Evolutionary conservation across 1,284 basidiomycete genomes (phyloP), one percentile per base, ranked within the genome.

Genomic region (Moesziomyces parantarcticus): DNA sequence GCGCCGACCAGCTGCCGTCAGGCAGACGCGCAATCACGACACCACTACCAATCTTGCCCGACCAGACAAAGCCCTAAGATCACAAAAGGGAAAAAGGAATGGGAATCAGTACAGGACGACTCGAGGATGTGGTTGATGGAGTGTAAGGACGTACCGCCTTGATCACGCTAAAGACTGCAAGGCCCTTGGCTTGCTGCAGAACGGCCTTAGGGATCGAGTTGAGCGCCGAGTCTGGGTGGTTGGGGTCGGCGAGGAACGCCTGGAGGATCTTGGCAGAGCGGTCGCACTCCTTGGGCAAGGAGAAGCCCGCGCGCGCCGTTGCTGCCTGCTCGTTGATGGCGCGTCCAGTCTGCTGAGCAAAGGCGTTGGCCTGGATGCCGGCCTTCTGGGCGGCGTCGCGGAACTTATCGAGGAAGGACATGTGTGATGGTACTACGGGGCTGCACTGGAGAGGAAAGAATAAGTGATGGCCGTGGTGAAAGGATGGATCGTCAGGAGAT

Each of bases 1-100:
- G 96, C 1, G 95, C 95, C 48, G 92, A 94, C 96, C 96, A 98
- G 21, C 92, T 94, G 66, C 96, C 97, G 82, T 98, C 95, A 5
- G 92, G 92, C 39, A 98, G 89, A 18, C 97, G 90, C 11, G 96
- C 93, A 78, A 97, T 92, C 82, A 99, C 94, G 61, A 99, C 86
- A 10, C 96, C 96, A 0, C 92, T 94, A 39, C 96, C 96, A 1
- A 93, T 94, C 85, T 95, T 96, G 52, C 94, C 96, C 10, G 92
- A 94, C 88, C 97, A 97, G 58, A 97, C 90, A 86, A 97, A 97
- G 2, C 95, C 94, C 7, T 51, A 77, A 43, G 74, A 70, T 22
- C 65, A 29, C 25, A 21, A 48, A n/a, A 13, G 4, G n/a, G n/a
- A 13, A 32, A 47, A 18, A 42, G n/a, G n/a, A 22, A 18, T 2